Evolutionary conservation across 2,329 filamentous ascomycete genomes (phyloP).

Genomic region (Teratosphaeria pseudoeucalypti): DNA sequence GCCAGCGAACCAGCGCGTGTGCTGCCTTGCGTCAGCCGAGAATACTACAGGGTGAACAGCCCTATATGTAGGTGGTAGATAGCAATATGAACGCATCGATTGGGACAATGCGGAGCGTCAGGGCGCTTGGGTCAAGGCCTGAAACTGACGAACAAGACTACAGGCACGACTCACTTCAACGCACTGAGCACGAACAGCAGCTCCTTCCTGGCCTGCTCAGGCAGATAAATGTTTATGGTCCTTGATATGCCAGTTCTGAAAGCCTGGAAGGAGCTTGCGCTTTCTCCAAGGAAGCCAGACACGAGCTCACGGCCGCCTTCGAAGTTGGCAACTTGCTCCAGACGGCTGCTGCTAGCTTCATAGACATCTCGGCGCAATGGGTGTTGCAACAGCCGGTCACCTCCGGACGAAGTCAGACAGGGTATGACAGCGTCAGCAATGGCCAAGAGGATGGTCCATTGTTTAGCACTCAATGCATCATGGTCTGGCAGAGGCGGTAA

Average conservation of each 20-base stretch:
- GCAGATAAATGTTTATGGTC: constrained; percentile 39
- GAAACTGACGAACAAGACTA: not conserved
- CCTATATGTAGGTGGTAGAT: too few relatives aligned
- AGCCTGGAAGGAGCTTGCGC: constrained; percentile 35
- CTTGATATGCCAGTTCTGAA: constrained; percentile 45
- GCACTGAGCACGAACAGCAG: constrained; percentile 43
- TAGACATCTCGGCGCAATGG: constrained; percentile 16
- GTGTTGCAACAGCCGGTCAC: constrained; percentile 17
- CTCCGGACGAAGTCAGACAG: constrained; percentile 34
- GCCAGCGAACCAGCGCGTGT: constrained; percentile 53
- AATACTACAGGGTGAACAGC: not conserved
- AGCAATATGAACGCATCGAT: not conserved
- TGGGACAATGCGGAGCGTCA: not conserved
- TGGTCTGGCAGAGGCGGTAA: constrained; percentile 1
- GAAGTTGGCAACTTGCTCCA: constrained; percentile 29
- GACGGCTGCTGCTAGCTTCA: constrained; percentile 45
- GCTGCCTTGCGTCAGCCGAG: constrained; percentile 27
- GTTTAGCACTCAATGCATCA: constrained; percentile 36
- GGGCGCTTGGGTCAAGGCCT: not conserved
- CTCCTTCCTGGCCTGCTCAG: constrained; percentile 37
- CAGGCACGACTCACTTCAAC: constrained; percentile 37
- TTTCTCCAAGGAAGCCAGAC: constrained; percentile 21
- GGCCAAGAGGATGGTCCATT: constrained; percentile 50
- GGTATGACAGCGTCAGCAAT: constrained; percentile 51
- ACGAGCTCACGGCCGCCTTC: constrained; percentile 31